Evolutionary conservation across 1,284 basidiomycete species (phyloP), one percentile per base, ranked within the genome.

Genomic region (Xerocomus amazonicus): DNA sequence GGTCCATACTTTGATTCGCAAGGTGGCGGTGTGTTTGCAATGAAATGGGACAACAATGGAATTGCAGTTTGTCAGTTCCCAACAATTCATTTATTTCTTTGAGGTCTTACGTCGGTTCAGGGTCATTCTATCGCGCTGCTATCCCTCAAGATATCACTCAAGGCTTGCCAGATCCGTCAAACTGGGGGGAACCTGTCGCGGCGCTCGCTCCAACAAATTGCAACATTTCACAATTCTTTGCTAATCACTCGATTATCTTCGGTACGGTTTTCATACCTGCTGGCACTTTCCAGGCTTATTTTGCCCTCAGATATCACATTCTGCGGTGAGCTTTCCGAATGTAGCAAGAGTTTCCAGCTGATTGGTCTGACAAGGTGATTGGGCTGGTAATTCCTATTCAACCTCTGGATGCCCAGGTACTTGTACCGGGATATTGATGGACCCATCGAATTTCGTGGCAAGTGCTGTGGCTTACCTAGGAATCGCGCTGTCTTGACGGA

Each of bases 321-420:
- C 59, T 90, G 87, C 58, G 87, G 84, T 83, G 54, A 69, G 53
- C 37, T 35, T 38, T 23, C 31, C 34, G 16, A 28, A 4, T 8
- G 32, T 16, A n/a, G 39, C 10, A 14, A n/a, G 12, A 17, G 29
- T 43, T n/a, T 9, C n/a, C 19, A 14, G 8, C 42, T 59, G 28
- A 62, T 42, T 7, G n/a, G 53, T 36, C 23, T 43, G 51, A 43
- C 26, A 51, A 85, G 86, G 88, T 56, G 87, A 88, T 66, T 90
- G 87, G 87, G 89, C 87, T 5, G 88, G 87, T 36, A 84, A 87
- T 61, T 81, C 82, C 3, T 90, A 87, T 60, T 74, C 77, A 9
- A 83, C 81, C 6, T 81, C 84, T 2, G 78, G 78, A 17, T 91
- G 87, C 60, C 83, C 86, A 6, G 89, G 88, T 35, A 83, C 84